A percentile compares a stretch with the other conserved stretches of the same genome.
Conservation (phyloP, 768 basidiomycete genomes). For the Kwoniella mangroviensis region DNA sequence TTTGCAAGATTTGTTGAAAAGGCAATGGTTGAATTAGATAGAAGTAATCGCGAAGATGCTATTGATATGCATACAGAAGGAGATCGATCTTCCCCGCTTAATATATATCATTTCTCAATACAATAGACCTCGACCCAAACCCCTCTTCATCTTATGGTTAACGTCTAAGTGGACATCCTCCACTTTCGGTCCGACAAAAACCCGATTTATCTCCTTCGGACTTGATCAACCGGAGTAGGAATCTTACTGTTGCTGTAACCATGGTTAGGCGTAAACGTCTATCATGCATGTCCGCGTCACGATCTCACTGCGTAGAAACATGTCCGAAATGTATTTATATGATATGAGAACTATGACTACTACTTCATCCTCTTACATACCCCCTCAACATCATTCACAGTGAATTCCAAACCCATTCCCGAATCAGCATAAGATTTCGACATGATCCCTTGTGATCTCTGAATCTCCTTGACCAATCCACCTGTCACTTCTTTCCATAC, state of each 20-base stretch:
- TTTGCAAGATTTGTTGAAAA: too few species aligned
- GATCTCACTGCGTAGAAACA: too few species aligned
- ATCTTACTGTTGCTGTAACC: too few species aligned
- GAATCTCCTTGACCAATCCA: slow-evolving; percentile 74
- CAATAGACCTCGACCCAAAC: not conserved
- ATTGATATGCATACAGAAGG: not conserved
- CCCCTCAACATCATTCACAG: slow-evolving; percentile 72
- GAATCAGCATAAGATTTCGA: slow-evolving; percentile 77
- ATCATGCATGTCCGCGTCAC: not conserved
- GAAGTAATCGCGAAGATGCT: too few species aligned
- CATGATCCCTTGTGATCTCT: slow-evolving; percentile 71
- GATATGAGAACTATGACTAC: not conserved
- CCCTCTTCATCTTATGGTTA: not conserved
- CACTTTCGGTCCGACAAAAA: slow-evolving; percentile 14
- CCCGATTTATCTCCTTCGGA: slow-evolving; percentile 9
- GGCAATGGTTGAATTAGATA: too few species aligned
- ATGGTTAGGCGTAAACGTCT: too few species aligned
- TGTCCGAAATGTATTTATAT: too few species aligned
- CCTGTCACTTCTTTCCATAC: slow-evolving; percentile 93
- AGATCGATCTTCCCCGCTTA: not conserved
- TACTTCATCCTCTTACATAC: slow-evolving; percentile 67
- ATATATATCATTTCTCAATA: not conserved
- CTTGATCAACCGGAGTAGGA: not conserved
- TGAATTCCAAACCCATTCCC: slow-evolving; percentile 75
- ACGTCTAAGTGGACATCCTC: slow-evolving; percentile 6